These are phyloP conservation scores for Phragmites australis DNA, from an alignment of 176 grass and related monocot species.

Conservation along the genomic window DNA sequence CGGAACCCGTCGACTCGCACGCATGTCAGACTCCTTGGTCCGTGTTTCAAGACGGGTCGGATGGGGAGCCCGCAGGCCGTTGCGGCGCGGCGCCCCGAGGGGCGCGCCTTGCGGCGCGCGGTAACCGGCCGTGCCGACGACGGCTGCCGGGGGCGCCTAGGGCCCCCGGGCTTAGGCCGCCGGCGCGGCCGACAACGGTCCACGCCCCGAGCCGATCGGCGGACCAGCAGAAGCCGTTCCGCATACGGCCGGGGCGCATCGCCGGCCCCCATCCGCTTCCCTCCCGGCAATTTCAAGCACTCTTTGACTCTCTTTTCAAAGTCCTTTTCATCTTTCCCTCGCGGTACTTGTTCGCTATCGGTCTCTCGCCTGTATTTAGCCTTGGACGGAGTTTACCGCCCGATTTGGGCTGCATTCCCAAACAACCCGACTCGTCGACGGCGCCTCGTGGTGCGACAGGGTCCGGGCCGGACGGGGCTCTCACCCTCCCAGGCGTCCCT, in stretches of 20 bases:
- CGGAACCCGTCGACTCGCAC: slow-evolving; percentile 42
- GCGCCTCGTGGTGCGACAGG: background rate
- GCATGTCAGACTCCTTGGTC: slow-evolving; percentile 64
- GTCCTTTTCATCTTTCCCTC: slow-evolving; percentile 70
- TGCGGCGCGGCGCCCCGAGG: background rate
- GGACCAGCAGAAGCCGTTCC: background rate
- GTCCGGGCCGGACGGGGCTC: too few species aligned
- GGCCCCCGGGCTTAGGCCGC: too few species aligned
- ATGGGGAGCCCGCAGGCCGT: slow-evolving; percentile 43
- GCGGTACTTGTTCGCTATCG: background rate
- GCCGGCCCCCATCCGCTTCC: slow-evolving; percentile 55
- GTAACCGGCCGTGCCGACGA: too few species aligned
- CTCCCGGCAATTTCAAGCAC: slow-evolving; percentile 59
- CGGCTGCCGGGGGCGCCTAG: too few species aligned
- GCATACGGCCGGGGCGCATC: slow-evolving; percentile 16
- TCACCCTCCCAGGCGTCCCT: too few species aligned
- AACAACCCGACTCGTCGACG: slow-evolving; percentile 50
- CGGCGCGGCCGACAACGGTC: too few species aligned
- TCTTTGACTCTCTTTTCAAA: slow-evolving; percentile 76
- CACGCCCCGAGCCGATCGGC: too few species aligned
- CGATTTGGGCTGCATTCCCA: slow-evolving; percentile 47
- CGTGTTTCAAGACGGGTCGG: slow-evolving; percentile 77
- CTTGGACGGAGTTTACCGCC: slow-evolving; percentile 55
- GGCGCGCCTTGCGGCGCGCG: background rate
- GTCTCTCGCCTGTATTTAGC: slow-evolving; percentile 65